These are phyloP conservation scores for Talaromyces sp. DNA, from an alignment of 2,329 filamentous ascomycete species.

Conservation along the genomic window DNA sequence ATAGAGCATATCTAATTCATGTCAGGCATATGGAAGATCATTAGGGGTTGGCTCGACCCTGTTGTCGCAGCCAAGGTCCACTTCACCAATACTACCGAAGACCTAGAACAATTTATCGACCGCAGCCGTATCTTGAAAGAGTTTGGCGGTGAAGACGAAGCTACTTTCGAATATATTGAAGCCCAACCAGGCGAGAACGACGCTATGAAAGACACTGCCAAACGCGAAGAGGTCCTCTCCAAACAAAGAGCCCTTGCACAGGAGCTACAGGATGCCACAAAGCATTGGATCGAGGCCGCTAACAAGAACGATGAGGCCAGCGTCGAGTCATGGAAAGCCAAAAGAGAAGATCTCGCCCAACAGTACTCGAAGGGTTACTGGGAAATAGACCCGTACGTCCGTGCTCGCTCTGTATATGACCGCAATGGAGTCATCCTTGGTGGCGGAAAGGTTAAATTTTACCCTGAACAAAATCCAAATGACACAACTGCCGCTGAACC, in stretches of 20 bases:
- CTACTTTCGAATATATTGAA: slow-evolving; percentile 78
- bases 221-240: slow-evolving; percentile 61
- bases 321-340: slow-evolving; percentile 51
- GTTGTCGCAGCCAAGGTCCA: slow-evolving; percentile 93
- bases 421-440: slow-evolving; percentile 67
- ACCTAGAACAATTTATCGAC: slow-evolving; percentile 74
- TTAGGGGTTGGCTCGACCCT: slow-evolving; percentile 92
- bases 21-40: slow-evolving; percentile 88
- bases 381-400: slow-evolving; percentile 80
- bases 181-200: slow-evolving; percentile 73
- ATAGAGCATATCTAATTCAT: slow-evolving; percentile 4
- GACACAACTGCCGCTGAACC: neutral
- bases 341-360: slow-evolving; percentile 61
- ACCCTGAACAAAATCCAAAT: slow-evolving; percentile 42
- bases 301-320: slow-evolving; percentile 46
- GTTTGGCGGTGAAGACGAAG: slow-evolving; percentile 81
- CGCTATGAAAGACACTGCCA: slow-evolving; percentile 63
- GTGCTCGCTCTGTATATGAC: slow-evolving; percentile 82
- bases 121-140: slow-evolving; percentile 71
- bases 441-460: slow-evolving; percentile 69
- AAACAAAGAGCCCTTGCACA: slow-evolving; percentile 65
- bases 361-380: slow-evolving; percentile 75
- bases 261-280: slow-evolving; percentile 70
- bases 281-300: slow-evolving; percentile 66
- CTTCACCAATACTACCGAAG: slow-evolving; percentile 78